Evolutionary conservation across 2,329 filamentous ascomycete species (phyloP).

Genomic region (Dactylella cylindrospora): DNA sequence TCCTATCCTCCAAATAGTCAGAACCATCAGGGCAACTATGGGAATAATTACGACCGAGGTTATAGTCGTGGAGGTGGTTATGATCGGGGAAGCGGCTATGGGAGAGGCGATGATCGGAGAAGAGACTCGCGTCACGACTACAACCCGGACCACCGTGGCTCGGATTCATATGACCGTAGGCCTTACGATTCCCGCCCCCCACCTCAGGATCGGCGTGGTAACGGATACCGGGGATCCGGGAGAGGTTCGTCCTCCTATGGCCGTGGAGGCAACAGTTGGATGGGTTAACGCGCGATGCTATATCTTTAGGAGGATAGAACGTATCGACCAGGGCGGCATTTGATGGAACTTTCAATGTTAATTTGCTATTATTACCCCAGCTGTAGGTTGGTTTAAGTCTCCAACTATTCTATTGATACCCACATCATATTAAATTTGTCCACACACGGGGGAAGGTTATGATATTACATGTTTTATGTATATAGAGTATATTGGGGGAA

Average conservation of each 20-base stretch:
- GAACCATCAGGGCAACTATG: conserved; percentile 15
- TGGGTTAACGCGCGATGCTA: conserved; percentile 2
- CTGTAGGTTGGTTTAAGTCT: no score
- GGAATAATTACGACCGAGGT: conserved; percentile 45
- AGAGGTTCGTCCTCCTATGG: conserved; percentile 12
- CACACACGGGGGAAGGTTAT: no score
- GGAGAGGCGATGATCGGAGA: conserved; percentile 46
- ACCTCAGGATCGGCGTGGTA: conserved; percentile 20
- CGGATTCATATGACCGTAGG: conserved; percentile 10
- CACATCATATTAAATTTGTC: no score
- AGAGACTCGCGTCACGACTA: conserved; percentile 41
- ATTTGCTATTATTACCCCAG: no score
- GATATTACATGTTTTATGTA: no score
- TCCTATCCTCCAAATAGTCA: conserved; percentile 3
- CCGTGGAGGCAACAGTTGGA: conserved; percentile 29
- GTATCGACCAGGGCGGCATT: no score
- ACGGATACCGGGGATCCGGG: conserved; percentile 20
- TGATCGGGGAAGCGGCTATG: conserved; percentile 48
- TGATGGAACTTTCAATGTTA: no score
- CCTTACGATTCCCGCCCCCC: conserved; percentile 18
- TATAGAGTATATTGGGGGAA: no score
- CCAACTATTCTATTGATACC: no score
- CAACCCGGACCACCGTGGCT: conserved; percentile 11
- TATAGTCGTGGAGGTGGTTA: conserved; percentile 47
- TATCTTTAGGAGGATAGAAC: no score